Evolutionary conservation across 1,284 basidiomycete species (phyloP).

Genomic region (Cryptococcus maquisensis): DNA sequence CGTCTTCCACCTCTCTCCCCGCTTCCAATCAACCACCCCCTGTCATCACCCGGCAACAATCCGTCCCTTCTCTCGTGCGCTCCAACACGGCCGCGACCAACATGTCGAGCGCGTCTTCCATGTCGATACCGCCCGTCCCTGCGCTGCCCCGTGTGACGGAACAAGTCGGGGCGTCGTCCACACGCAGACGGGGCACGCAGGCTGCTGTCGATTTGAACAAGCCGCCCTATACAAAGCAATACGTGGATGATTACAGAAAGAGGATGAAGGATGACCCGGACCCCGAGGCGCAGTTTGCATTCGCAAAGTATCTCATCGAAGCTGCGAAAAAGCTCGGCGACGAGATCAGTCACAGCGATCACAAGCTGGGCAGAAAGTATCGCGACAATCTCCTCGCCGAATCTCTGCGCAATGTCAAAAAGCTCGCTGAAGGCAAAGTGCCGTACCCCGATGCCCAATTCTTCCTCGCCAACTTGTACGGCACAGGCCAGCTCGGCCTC

Average conservation of each 20-base stretch:
- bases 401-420: constrained; percentile 85
- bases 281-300: constrained; percentile 96
- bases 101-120: constrained; percentile 32
- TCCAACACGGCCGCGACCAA: constrained; percentile 43
- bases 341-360: constrained; percentile 57
- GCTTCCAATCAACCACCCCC: neutral
- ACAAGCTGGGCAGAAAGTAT: constrained; percentile 64
- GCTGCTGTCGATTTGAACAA: constrained; percentile 74
- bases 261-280: constrained; percentile 97
- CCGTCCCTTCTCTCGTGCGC: constrained; percentile 26
- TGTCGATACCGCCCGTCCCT: constrained; percentile 9
- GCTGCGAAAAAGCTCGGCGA: constrained; percentile 94
- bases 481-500: constrained; percentile 88
- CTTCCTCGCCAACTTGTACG: constrained; percentile 96
- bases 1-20: constrained; percentile 14
- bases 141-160: constrained; percentile 37
- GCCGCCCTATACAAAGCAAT: constrained; percentile 90
- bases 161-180: constrained; percentile 52
- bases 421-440: constrained; percentile 58
- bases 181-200: constrained; percentile 55
- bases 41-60: constrained; percentile 28
- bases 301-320: constrained; percentile 96
- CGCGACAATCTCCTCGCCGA: constrained; percentile 83
- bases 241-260: constrained; percentile 93
- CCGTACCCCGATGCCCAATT: constrained; percentile 98